A percentile compares a stretch with the other conserved stretches of the same genome.
Conservation (phyloP, 495 filamentous ascomycete species). For the Aspergillus leporis region DNA sequence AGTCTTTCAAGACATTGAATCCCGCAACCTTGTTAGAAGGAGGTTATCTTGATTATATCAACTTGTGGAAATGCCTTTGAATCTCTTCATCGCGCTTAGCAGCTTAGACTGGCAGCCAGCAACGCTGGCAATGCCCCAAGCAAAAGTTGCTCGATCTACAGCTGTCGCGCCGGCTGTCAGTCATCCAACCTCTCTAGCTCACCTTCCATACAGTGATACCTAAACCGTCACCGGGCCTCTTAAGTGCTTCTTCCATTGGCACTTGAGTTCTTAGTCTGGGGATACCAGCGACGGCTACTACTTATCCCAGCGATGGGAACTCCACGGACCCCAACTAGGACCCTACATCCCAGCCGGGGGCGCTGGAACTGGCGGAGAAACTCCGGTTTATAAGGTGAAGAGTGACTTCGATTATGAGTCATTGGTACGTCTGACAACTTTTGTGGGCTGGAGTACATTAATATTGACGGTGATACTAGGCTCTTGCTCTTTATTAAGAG, state of each 20-base stretch:
- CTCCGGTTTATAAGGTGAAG: conserved; percentile 69
- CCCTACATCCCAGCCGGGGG: conserved; percentile 78
- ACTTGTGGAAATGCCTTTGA: too few species aligned
- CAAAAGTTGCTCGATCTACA: background rate
- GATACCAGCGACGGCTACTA: conserved; percentile 50
- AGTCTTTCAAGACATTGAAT: too few species aligned
- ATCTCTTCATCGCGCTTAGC: background rate
- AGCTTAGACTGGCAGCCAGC: too few species aligned
- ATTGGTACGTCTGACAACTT: conserved; percentile 38
- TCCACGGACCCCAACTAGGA: conserved; percentile 63
- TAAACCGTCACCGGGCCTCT: conserved; percentile 57
- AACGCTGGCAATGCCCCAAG: background rate
- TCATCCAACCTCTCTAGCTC: conserved; percentile 9
- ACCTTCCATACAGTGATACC: conserved; percentile 60
- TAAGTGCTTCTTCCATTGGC: conserved; percentile 51
- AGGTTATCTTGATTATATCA: too few species aligned
- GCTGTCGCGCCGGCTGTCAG: conserved; percentile 6
- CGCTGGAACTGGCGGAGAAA: conserved; percentile 72
- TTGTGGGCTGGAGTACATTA: too few species aligned
- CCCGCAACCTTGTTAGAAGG: too few species aligned
- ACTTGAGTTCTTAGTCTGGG: conserved; percentile 49
- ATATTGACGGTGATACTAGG: conserved; percentile 23
- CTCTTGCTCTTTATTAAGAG: conserved; percentile 75
- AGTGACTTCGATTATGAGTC: conserved; percentile 79
- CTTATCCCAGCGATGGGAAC: conserved; percentile 71